phyloP scores from a whole-genome alignment of 202 grass and related monocot genomes.

The Digitaria exilis region DNA sequence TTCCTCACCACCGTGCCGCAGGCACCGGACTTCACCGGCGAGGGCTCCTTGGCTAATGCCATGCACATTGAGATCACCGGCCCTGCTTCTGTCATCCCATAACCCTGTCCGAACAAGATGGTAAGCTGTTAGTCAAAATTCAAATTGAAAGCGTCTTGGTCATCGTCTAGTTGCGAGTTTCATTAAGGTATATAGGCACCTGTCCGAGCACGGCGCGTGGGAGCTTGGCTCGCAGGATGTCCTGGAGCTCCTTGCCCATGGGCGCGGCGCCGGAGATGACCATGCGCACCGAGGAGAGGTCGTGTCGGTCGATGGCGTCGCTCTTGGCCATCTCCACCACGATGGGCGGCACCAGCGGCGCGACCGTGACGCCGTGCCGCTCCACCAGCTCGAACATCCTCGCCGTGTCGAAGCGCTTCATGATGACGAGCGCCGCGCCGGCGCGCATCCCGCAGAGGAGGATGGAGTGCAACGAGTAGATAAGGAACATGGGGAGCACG shows the following conservation, averaged over 20 bases:
- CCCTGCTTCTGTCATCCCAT: conserved; percentile 62
- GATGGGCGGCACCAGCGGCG: conserved; percentile 60
- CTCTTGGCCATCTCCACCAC: conserved; percentile 64
- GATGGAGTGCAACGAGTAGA: conserved; percentile 67
- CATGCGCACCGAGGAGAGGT: conserved; percentile 59
- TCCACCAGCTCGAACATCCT: conserved; percentile 56
- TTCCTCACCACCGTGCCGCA: conserved; percentile 69
- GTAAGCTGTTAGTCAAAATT: not conserved
- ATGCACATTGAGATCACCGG: conserved; percentile 67
- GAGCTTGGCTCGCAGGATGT: conserved; percentile 56
- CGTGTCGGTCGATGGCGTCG: conserved; percentile 48
- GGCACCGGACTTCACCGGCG: conserved; percentile 55
- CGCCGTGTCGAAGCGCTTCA: conserved; percentile 52
- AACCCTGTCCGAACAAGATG: conserved; percentile 35
- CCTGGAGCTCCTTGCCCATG: conserved; percentile 69
- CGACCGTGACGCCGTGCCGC: conserved; percentile 45
- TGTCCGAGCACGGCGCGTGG: conserved; percentile 26
- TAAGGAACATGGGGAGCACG: conserved; percentile 65
- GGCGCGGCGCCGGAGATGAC: conserved; percentile 67
- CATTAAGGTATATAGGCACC: not conserved
- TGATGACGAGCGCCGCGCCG: conserved; percentile 50
- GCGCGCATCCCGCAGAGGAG: conserved; percentile 64
- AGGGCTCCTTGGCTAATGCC: conserved; percentile 62
- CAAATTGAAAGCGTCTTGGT: not conserved
- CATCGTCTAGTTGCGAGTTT: not conserved